Conservation (phyloP, 2,329 filamentous ascomycete genomes). For the Aspergillus pseudoterreus region DNA sequence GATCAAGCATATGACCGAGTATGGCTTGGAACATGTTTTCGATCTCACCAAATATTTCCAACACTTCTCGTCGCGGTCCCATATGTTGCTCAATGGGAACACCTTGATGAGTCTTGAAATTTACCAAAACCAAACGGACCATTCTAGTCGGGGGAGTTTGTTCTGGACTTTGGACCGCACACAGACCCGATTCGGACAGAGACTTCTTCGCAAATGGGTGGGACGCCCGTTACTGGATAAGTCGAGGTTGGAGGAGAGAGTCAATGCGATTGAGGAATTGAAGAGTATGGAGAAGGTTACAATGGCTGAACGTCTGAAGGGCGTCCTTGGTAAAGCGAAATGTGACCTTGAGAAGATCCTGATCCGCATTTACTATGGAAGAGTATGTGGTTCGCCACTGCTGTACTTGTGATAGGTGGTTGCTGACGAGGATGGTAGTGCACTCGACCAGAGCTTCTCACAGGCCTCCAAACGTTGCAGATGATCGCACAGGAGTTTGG, state of each 20-base stretch:
- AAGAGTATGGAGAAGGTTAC: conserved; percentile 63
- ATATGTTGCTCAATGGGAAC: conserved; percentile 95
- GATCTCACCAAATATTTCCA: conserved; percentile 96
- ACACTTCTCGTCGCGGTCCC: conserved; percentile 86
- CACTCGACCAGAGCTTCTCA: conserved; percentile 79
- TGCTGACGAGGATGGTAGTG: conserved; percentile 48
- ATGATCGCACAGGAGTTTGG: conserved; percentile 74
- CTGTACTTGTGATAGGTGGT: conserved; percentile 1
- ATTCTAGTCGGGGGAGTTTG: conserved; percentile 78
- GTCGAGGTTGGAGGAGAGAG: conserved; percentile 68
- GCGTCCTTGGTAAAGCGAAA: conserved; percentile 66
- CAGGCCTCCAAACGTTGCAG: conserved; percentile 80
- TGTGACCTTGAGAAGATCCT: conserved; percentile 88
- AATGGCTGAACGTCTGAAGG: conserved; percentile 69
- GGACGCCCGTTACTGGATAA: conserved; percentile 82
- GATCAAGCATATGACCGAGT: conserved; percentile 89
- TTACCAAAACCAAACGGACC: conserved; percentile 90
- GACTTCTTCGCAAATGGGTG: conserved; percentile 90
- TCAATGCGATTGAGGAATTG: conserved; percentile 83
- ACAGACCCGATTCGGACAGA: conserved; percentile 80
- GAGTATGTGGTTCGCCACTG: conserved; percentile 39
- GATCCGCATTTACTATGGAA: conserved; percentile 95
- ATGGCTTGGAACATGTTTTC: conserved; percentile 91
- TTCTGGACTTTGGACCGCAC: conserved; percentile 97
- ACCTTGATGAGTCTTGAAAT: conserved; percentile 92